Conservation (phyloP, 2,329 filamentous ascomycete species). For the Colletotrichum kahawae region DNA sequence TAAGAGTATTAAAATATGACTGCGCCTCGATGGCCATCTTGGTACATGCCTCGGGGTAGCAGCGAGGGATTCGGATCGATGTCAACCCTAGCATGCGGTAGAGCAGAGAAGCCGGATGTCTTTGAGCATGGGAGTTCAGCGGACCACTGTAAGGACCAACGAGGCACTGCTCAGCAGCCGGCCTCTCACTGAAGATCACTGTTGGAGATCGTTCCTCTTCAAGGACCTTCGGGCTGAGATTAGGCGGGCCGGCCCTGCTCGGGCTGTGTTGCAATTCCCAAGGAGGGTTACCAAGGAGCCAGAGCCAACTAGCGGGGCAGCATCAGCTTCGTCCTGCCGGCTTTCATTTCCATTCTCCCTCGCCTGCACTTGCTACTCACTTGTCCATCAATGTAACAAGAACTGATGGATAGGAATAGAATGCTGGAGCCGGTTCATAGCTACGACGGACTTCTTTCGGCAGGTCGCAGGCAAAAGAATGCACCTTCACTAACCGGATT, state of each 20-base stretch:
- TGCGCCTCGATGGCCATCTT: background rate
- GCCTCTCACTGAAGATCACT: background rate
- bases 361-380: background rate
- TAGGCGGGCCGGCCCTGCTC: background rate
- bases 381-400: background rate
- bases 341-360: background rate
- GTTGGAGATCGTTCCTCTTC: background rate
- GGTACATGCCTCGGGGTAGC: background rate
- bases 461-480: background rate
- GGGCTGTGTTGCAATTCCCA: background rate
- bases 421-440: rapidly evolving
- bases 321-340: background rate
- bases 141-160: background rate
- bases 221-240: background rate
- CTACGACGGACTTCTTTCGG: background rate
- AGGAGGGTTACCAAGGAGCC: background rate
- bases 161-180: background rate
- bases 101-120: background rate
- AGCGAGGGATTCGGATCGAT: background rate
- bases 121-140: background rate
- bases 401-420: background rate
- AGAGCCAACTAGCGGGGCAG: background rate
- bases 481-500: background rate
- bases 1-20: background rate
- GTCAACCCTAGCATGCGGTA: background rate